Conservation (phyloP, 148 eudicot species). For the Rhododendron molle region DNA sequence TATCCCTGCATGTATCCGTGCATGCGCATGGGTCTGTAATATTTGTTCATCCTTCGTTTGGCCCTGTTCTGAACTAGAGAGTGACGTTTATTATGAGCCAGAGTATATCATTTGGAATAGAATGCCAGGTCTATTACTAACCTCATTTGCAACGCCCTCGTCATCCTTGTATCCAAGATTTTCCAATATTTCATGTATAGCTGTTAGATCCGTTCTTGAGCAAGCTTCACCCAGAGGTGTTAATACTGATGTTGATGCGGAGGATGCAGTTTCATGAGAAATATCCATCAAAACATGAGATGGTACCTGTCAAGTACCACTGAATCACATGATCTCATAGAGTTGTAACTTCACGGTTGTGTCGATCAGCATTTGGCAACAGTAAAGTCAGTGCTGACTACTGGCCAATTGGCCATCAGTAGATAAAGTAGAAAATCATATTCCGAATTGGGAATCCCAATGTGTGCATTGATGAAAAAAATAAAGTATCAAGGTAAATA, state of each 20-base stretch:
- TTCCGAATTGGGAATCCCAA: not conserved
- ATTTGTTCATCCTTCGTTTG: not conserved
- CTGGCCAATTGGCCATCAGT: not conserved
- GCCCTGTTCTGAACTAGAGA: not conserved
- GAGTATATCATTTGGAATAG: conserved; percentile 6
- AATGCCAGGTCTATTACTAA: conserved; percentile 54
- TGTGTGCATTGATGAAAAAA: not conserved
- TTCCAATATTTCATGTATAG: conserved; percentile 64
- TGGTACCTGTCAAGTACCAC: conserved; percentile 48
- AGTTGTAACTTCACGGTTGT: not conserved
- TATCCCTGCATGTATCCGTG: not conserved
- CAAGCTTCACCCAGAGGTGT: conserved; percentile 81
- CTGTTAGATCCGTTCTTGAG: conserved; percentile 66
- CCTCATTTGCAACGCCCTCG: conserved; percentile 70
- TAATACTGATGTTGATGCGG: conserved; percentile 39
- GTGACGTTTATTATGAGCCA: not conserved
- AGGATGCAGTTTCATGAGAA: conserved; percentile 41
- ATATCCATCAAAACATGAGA: conserved; percentile 75
- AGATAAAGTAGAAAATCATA: not conserved
- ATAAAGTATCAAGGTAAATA: not conserved
- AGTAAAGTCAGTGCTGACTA: not conserved
- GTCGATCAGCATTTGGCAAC: not conserved
- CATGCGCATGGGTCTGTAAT: not conserved
- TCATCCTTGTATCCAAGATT: conserved; percentile 68
- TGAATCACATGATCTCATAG: conserved; percentile 4